Conservation (phyloP, 176 grass and related monocot genomes). For the Pontederia crassipes region DNA sequence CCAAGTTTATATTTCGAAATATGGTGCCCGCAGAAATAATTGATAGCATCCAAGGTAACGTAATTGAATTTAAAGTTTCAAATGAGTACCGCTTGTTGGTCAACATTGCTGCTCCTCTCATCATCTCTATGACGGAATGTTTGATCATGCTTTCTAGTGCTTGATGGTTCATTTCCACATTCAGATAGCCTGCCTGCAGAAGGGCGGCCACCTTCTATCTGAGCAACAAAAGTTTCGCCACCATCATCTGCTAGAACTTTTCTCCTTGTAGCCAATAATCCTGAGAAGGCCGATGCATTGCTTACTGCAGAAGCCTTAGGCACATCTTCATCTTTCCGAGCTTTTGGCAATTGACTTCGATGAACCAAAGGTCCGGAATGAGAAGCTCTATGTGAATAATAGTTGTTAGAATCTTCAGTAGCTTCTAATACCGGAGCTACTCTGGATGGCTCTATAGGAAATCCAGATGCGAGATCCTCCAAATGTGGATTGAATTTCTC, state of each 20-base stretch:
- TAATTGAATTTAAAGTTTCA: no score
- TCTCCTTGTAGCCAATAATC: conserved; percentile 25
- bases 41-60: no score
- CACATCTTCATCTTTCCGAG: conserved; percentile 26
- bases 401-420: conserved; percentile 29
- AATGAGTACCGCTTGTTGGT: conserved; percentile 45
- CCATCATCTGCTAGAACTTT: conserved; percentile 21
- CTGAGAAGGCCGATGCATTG: conserved; percentile 13
- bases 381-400: conserved; percentile 43
- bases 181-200: conserved; percentile 44
- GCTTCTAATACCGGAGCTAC: conserved; percentile 34
- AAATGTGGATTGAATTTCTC: conserved; percentile 79
- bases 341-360: conserved; percentile 34
- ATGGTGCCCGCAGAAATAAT: no score
- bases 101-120: conserved; percentile 29
- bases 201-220: conserved; percentile 34
- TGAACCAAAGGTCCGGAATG: conserved; percentile 92
- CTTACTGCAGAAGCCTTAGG: conserved; percentile 22
- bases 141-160: conserved; percentile 41
- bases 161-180: conserved; percentile 45
- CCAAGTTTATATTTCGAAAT: no score
- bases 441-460: conserved; percentile 74
- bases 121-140: conserved; percentile 41
- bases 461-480: conserved; percentile 82
- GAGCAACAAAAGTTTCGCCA: conserved; percentile 17